Percentiles rank a stretch among this genome's conserved stretches.
These are phyloP conservation scores for Boletus rufocinnamomeus DNA, from an alignment of 768 basidiomycete species.

Conservation along the genomic window DNA sequence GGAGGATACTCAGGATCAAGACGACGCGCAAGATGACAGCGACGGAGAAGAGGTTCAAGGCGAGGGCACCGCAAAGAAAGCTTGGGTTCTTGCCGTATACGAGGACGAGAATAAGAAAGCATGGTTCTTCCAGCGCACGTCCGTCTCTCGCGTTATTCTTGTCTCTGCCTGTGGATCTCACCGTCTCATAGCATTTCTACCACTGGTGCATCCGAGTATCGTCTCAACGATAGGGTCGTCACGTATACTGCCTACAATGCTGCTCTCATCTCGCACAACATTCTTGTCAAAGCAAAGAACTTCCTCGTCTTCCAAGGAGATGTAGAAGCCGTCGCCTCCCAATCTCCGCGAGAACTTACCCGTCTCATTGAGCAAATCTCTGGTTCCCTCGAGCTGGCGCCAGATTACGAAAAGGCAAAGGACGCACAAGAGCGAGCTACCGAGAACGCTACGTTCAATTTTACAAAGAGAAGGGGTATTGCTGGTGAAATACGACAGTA, in stretches of 20 bases:
- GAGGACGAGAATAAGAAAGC: conserved; percentile 76
- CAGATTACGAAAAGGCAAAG: conserved; percentile 88
- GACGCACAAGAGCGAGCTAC: conserved; percentile 87
- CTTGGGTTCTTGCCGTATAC: conserved; percentile 95
- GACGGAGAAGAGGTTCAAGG: conserved; percentile 55
- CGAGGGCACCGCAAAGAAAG: conserved; percentile 86
- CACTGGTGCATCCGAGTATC: conserved; percentile 88
- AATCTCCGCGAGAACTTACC: conserved; percentile 87
- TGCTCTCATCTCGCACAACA: conserved; percentile 85
- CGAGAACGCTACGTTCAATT: conserved; percentile 93
- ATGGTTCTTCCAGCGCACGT: conserved; percentile 93
- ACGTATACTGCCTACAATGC: conserved; percentile 89
- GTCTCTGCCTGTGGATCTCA: not conserved
- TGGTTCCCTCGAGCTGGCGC: conserved; percentile 87
- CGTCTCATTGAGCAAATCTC: conserved; percentile 94
- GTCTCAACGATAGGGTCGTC: conserved; percentile 76
- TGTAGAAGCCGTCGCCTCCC: conserved; percentile 96
- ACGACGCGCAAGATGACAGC: conserved; percentile 51
- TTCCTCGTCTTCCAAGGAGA: conserved; percentile 99
- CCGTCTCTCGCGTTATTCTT: conserved; percentile 36
- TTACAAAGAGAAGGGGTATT: conserved; percentile 90
- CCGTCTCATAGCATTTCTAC: conserved; percentile 69
- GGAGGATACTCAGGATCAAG: conserved; percentile 44
- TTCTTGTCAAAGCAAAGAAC: conserved; percentile 98
- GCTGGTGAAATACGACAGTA: conserved; percentile 96